Evolutionary conservation across 1,284 basidiomycete species (phyloP).

Genomic region (Melampsora americana): DNA sequence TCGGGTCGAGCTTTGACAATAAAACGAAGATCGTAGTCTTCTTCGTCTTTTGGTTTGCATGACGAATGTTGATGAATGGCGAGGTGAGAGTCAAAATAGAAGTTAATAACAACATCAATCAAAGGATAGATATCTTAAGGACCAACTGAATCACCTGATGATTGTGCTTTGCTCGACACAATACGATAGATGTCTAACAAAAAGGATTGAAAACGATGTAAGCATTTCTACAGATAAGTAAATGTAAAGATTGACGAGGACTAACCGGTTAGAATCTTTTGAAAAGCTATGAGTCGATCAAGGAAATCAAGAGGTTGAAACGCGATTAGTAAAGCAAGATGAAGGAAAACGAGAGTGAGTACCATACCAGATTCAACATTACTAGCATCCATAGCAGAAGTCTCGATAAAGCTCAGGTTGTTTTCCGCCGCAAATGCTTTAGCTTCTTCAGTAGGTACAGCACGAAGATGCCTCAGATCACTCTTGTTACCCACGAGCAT

Average conservation of each 20-base stretch:
- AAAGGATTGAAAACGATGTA: neutral
- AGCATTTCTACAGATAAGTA: neutral
- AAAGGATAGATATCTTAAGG: no score
- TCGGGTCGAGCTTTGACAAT: conserved; percentile 12
- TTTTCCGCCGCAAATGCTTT: conserved; percentile 38
- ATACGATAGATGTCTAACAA: conserved; percentile 84
- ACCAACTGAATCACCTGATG: conserved; percentile 63
- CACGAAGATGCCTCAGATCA: conserved; percentile 94
- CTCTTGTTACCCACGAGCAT: conserved; percentile 70
- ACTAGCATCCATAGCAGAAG: conserved; percentile 96
- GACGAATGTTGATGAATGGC: no score
- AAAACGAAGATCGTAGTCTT: no score
- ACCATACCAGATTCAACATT: conserved; percentile 78
- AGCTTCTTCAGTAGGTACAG: conserved; percentile 77
- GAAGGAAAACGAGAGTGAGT: neutral
- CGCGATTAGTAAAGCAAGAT: neutral
- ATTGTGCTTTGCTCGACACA: conserved; percentile 80
- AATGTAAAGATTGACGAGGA: conserved; percentile 46
- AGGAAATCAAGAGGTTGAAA: conserved; percentile 17
- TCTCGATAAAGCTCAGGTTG: conserved; percentile 68
- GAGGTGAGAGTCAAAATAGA: no score
- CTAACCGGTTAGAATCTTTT: conserved; percentile 88
- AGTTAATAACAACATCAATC: no score
- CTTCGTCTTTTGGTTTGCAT: no score
- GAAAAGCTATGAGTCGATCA: conserved; percentile 65